Evolutionary conservation across 2,329 filamentous ascomycete genomes (phyloP).

Genomic region (Colletotrichum destructivum): DNA sequence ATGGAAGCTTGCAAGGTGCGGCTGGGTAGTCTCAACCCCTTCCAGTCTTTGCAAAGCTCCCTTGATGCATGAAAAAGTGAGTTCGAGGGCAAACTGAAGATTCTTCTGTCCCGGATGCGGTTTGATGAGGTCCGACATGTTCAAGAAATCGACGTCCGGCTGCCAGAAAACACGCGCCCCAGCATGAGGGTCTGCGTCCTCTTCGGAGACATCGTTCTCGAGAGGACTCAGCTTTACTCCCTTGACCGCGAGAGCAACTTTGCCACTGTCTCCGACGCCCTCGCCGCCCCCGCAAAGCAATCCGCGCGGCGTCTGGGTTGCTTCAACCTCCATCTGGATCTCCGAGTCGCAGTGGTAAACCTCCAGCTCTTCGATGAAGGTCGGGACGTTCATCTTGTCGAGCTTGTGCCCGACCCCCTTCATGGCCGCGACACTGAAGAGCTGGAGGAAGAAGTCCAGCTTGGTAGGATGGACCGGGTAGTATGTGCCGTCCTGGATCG

Average conservation of each 20-base stretch:
- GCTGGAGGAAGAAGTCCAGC: slow-evolving; percentile 28
- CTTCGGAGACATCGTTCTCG: slow-evolving; percentile 5
- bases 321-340: slow-evolving; percentile 9
- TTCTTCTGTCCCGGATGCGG: background rate
- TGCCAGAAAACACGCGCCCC: slow-evolving; percentile 29
- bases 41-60: background rate
- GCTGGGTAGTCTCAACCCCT: background rate
- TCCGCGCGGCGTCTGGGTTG: slow-evolving; percentile 13
- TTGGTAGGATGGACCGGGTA: slow-evolving; percentile 19
- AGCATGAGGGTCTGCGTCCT: slow-evolving; percentile 18
- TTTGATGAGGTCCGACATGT: slow-evolving; percentile 7
- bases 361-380: slow-evolving; percentile 18
- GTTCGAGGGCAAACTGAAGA: background rate
- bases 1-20: slow-evolving; percentile 1
- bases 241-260: background rate
- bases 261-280: background rate
- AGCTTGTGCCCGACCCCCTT: slow-evolving; percentile 23
- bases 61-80: slow-evolving; percentile 12
- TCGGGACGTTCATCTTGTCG: slow-evolving; percentile 33
- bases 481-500: background rate
- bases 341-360: background rate
- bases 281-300: slow-evolving; percentile 15
- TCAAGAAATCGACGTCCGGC: slow-evolving; percentile 24
- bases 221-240: slow-evolving; percentile 23
- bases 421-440: slow-evolving; percentile 28